Evolutionary conservation across 768 basidiomycete species (phyloP), one percentile per base, ranked within the genome.

Genomic region (Psilocybe cubensis): DNA sequence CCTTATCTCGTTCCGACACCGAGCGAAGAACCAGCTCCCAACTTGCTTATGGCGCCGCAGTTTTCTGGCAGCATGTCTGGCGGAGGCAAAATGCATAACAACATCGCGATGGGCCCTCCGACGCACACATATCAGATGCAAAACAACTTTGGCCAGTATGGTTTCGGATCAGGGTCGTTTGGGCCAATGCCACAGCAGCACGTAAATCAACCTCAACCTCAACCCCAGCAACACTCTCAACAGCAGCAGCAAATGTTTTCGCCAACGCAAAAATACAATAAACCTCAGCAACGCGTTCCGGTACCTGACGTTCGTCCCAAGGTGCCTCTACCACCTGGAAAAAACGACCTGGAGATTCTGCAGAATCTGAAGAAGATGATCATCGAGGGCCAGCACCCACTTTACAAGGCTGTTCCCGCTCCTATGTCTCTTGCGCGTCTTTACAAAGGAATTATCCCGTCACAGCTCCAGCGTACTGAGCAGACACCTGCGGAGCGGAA

Each of bases 331-430:
- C 80, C 83, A 2, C 78, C 82, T 20, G 88, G 86, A 7, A 78
- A 83, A 64, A 80, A 76, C 66, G 91, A 91, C 72, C 80, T 92
- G 59, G 87, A 91, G 68, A 79, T 86, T 28, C 80, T 92, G 57
- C 84, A 91, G 72, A 84, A 84, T 54, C 84, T 92, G 70, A 92
- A 92, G 70, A 75, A 83, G 21, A 74, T 82, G 54, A 92, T 92
- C 71, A 87, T 85, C 66, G 79, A 76, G 28, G 83, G 83, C 48
- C 89, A 92, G 66, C 90, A 92, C 70, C 83, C 88, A 54, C 76
- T 85, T 63, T 92, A 83, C 69, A 81, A 83, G 21, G 82, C 89
- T 25, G 67, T 82, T 44, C 88, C 91, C 23, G 80, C 85, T 57
- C 91, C 89, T 25, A 77, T 77, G 14, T 81, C 79, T 47, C 83